Evolutionary conservation across 2,329 filamentous ascomycete species (phyloP).

Genomic region (Fusarium succisae): DNA sequence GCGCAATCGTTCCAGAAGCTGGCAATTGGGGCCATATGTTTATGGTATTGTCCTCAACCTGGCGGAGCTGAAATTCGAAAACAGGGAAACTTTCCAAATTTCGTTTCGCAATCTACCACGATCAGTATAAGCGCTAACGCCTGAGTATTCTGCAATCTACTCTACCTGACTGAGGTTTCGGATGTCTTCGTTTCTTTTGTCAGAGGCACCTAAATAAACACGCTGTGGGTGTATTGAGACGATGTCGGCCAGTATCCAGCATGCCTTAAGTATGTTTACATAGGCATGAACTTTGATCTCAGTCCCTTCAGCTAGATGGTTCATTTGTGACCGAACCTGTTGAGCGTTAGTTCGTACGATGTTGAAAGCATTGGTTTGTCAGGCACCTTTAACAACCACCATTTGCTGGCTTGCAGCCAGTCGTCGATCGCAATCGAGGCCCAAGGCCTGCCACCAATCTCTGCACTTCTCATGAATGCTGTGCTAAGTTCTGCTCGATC

Average conservation of each 20-base stretch:
- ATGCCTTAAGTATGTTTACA: neutral
- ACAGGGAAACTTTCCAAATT: no score
- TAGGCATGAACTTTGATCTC: neutral
- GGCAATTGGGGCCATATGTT: no score
- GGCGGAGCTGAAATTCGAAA: no score
- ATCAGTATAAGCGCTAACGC: no score
- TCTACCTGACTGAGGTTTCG: neutral
- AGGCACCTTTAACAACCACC: neutral
- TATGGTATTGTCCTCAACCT: no score
- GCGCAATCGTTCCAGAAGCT: no score
- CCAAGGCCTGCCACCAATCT: fast-evolving
- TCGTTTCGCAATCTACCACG: no score
- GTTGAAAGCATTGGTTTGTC: fast-evolving
- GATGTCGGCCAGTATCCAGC: fast-evolving
- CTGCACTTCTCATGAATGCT: fast-evolving
- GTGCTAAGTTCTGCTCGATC: fast-evolving
- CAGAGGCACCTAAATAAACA: fast-evolving
- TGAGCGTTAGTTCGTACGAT: no score
- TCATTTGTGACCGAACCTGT: neutral
- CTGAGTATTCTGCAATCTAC: no score
- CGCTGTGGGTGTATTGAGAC: neutral
- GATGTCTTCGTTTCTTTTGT: neutral
- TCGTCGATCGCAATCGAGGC: fast-evolving
- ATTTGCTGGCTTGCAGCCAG: fast-evolving
- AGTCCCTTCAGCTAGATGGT: fast-evolving